phyloP scores from a whole-genome alignment of 192 early-diverging fungal species.

The Backusella mclennaniae region DNA sequence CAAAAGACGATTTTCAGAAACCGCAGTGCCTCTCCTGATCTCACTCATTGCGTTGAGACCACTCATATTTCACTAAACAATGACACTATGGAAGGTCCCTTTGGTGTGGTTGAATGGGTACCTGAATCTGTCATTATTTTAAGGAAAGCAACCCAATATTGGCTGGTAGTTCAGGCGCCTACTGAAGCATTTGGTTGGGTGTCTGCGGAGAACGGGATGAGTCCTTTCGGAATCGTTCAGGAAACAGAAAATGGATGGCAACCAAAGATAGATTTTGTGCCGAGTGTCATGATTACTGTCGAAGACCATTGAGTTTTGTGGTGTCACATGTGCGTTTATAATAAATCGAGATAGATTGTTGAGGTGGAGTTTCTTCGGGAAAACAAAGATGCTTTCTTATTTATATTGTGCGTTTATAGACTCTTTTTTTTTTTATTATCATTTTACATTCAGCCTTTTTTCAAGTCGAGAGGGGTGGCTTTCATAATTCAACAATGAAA shows the following conservation, averaged over 20 bases:
- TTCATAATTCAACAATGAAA: neutral
- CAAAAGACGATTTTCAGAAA: neutral
- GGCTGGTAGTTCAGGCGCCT: constrained; percentile 14
- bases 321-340: neutral
- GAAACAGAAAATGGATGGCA: constrained; percentile 10
- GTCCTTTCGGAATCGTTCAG: neutral
- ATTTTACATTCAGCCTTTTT: constrained; percentile 8
- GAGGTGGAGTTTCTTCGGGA: neutral
- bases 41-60: neutral
- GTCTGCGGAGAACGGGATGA: neutral
- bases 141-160: constrained; percentile 1
- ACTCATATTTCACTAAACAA: neutral
- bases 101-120: constrained; percentile 14
- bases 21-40: neutral
- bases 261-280: neutral
- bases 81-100: neutral
- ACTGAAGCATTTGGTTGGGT: constrained; percentile 3
- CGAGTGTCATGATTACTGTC: constrained; percentile 10
- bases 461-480: neutral
- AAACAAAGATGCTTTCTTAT: neutral
- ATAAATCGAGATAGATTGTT: neutral
- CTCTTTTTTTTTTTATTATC: neutral
- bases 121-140: constrained; percentile 8
- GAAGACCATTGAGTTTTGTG: neutral
- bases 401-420: neutral